phyloP scores from a whole-genome alignment of 2,329 filamentous ascomycete species.

The Trichophyton rubrum region DNA sequence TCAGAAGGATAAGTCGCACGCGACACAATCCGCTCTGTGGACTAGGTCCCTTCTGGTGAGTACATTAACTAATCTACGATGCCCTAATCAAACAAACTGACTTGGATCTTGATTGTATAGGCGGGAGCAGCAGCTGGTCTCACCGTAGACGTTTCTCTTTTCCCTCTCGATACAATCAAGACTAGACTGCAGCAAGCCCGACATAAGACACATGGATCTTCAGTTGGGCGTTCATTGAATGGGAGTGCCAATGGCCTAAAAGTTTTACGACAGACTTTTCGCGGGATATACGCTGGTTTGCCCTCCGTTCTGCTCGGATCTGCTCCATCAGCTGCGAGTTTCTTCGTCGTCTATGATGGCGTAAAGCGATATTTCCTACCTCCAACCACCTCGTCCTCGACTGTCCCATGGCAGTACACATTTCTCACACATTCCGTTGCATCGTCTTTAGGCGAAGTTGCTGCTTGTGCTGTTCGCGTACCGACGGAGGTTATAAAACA shows the following conservation, averaged over 20 bases:
- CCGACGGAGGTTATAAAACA: constrained; percentile 97
- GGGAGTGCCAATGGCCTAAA: constrained; percentile 10
- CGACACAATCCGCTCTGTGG: constrained; percentile 32
- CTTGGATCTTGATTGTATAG: constrained; percentile 24
- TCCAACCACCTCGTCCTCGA: constrained; percentile 17
- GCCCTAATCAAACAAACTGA: neutral
- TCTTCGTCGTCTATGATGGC: constrained; percentile 90
- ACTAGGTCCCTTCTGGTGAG: constrained; percentile 30
- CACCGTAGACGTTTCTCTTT: constrained; percentile 92
- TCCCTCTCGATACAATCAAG: constrained; percentile 96
- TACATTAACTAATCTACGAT: constrained; percentile 8
- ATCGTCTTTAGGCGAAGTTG: constrained; percentile 74
- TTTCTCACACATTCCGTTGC: constrained; percentile 64
- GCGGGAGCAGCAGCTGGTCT: constrained; percentile 87
- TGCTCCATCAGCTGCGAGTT: constrained; percentile 85
- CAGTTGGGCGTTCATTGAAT: constrained; percentile 10
- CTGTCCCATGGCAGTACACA: constrained; percentile 24
- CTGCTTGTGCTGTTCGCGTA: constrained; percentile 82
- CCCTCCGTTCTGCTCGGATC: constrained; percentile 82
- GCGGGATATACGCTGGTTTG: constrained; percentile 83
- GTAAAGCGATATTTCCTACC: constrained; percentile 47
- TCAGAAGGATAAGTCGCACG: constrained; percentile 19
- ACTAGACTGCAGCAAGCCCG: constrained; percentile 66
- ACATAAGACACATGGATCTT: constrained; percentile 24
- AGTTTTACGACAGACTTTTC: constrained; percentile 70